Base-by-base conservation (phyloP, 2,329 filamentous ascomycete species). In the Aspergillus hortae region DNA sequence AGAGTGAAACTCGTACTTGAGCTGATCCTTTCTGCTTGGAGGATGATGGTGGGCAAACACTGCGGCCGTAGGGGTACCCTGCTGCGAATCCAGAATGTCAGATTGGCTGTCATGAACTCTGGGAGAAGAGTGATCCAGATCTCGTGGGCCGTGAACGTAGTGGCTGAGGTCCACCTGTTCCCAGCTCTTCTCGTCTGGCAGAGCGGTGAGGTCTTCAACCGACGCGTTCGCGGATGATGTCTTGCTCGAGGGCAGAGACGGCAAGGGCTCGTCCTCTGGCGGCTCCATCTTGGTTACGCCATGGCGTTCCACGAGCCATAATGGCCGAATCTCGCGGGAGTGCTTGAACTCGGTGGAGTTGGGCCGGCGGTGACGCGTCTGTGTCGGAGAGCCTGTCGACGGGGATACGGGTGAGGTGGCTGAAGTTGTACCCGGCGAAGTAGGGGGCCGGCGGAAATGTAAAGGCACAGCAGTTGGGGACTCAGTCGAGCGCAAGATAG, bases 231-330 rank as follows among this genome's bases (percentile, higher is more conserved):
- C 65, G 4, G 77, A 80, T 4, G 74, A 76, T n/a, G 67, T 71
- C 58, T 74, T 72, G 63, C 78, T 81, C 5, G 76, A 76, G 36
- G 79, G 79, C 10, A 81, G 67, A n/a, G 76, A 76, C 32, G 79
- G 78, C 44, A 76, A 67, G 4, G 71, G 61, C 46, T 76, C 75
- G 23, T 75, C 40, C 11, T 42, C 70, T 12, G 57, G 55, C 36
- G 62, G 66, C 56, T 67, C 72, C 15, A 67, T 63, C 61, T 79
- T 78, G 15, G 57, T 64, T 9, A 66, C 56, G 17, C 74, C 72
- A 58, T 79, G 82, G 27, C 78, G 84, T 68, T 95, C 89, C 6
- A 95, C 83, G 19, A 96, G 84, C 70, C 89, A 92, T 7, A 96
- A 74, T 0, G 92, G 92, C 59, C 88, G 86, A 62, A 92, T 86